These are phyloP conservation scores for Cyberlindnera suaveolens DNA, from an alignment of 805 yeast species.

Conservation along the genomic window DNA sequence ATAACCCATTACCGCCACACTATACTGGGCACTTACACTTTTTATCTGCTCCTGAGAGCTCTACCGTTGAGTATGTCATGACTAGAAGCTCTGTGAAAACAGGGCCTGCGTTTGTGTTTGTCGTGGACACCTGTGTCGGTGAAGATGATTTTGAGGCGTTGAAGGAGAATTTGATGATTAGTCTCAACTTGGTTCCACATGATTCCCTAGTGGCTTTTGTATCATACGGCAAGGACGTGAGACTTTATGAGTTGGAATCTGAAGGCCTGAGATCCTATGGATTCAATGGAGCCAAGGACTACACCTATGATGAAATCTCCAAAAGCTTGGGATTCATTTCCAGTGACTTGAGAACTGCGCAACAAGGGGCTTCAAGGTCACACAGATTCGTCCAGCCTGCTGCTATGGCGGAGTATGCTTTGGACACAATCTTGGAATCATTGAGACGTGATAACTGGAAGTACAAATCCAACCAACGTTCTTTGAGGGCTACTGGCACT, in stretches of 20 bases:
- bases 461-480: conserved; percentile 37
- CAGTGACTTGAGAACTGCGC: conserved; percentile 21
- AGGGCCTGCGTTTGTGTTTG: conserved; percentile 41
- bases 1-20: conserved; percentile 39
- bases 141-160: conserved; percentile 45
- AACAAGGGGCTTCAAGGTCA: conserved; percentile 1
- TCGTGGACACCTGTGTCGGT: conserved; percentile 52
- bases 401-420: conserved; percentile 37
- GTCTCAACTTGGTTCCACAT: conserved; percentile 46
- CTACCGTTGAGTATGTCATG: conserved; percentile 46
- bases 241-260: conserved; percentile 43
- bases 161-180: conserved; percentile 41
- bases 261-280: conserved; percentile 31
- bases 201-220: conserved; percentile 51
- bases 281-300: conserved; percentile 53
- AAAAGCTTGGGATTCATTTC: conserved; percentile 39
- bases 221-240: conserved; percentile 54
- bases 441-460: conserved; percentile 46
- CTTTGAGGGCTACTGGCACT: conserved; percentile 51
- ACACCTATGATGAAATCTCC: conserved; percentile 41
- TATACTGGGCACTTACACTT: conserved; percentile 14
- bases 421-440: conserved; percentile 42
- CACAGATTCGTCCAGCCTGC: conserved; percentile 16
- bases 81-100: conserved; percentile 22
- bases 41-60: conserved; percentile 12